Base-by-base conservation (phyloP, 108 stramenopile species). In the Stephanodiscus triporus region DNA sequence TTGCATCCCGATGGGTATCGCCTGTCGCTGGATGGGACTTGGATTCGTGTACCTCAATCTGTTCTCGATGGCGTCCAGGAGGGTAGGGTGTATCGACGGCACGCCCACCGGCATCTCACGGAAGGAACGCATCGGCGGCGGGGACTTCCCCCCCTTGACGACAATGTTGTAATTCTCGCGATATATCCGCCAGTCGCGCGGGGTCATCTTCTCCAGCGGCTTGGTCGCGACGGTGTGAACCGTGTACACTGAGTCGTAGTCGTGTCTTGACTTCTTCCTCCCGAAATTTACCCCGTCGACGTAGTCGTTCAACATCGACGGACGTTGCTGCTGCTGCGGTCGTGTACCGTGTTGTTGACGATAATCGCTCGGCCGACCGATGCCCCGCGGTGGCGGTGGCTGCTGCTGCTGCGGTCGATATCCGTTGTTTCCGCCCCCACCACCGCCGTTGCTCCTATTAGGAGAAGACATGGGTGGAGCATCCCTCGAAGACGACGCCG, bases 111-210 rank as follows among this genome's bases (percentile, higher is more conserved):
- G 84, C 32, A 72, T 74, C 76, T 98, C 97, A 16, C 81, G 71
- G 84, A 97, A 98, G 26, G 65, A 75, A 7, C 97, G 86, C 9
- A 97, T 62, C 0, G 97, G 97, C 7, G 88, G 88, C 14, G 97
- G 94, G 6, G 93, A 94, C 72, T 84, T 85, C 7, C 96, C 97
- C 16, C 97, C 99, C 77, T 91, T 95, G 57, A 97, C 90, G 29
- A 88, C 72, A 72, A 99, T 99, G 76, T 98, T 96, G 77, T 89
- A 97, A 81, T 98, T 97, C 81, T 99, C 99, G 24, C 97, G 86
- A 58, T 97, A 86, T 70, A 99, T 99, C 57, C 99, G 83, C 99
- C 99, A 99, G 87, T 99, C 99, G 9, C 99, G 87, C 9, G 80
- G 60, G 9, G 94, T 95, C 99, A 99, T 99, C 27, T 86, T 86